Conservation (phyloP, 1,284 basidiomycete species). For the Tylopilus sp. region DNA sequence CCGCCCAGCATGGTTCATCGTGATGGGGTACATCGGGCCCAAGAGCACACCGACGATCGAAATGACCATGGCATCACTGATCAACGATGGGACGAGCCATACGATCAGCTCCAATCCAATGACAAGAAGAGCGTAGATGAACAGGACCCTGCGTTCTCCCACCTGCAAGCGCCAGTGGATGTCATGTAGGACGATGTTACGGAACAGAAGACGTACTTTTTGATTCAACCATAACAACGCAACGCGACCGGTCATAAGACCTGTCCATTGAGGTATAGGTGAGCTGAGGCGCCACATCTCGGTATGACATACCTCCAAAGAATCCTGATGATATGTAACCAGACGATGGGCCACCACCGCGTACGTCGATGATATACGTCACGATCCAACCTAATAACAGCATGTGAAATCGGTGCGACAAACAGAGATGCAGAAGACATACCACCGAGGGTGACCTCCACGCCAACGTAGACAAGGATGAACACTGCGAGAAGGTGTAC, state of each 20-base stretch:
- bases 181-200: background rate
- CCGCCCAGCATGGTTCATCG: conserved; percentile 58
- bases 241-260: conserved; percentile 41
- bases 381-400: conserved; percentile 61
- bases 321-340: conserved; percentile 66
- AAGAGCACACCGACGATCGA: conserved; percentile 64
- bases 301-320: conserved; percentile 53
- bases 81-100: conserved; percentile 64
- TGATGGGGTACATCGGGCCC: conserved; percentile 66
- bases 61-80: conserved; percentile 63
- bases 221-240: conserved; percentile 42
- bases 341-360: conserved; percentile 58
- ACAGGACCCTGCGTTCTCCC: conserved; percentile 43
- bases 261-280: conserved; percentile 19
- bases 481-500: conserved; percentile 67
- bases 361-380: conserved; percentile 58
- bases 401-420: background rate
- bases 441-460: conserved; percentile 69
- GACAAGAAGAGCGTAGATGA: conserved; percentile 46
- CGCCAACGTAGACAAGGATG: conserved; percentile 65
- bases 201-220: conserved; percentile 25
- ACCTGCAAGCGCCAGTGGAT: conserved; percentile 25
- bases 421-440: conserved; percentile 4
- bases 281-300: background rate
- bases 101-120: conserved; percentile 66